Percentiles rank a stretch among this genome's conserved stretches.
Evolutionary conservation across 2,329 filamentous ascomycete genomes (phyloP).

Genomic region (Fusarium sp.): DNA sequence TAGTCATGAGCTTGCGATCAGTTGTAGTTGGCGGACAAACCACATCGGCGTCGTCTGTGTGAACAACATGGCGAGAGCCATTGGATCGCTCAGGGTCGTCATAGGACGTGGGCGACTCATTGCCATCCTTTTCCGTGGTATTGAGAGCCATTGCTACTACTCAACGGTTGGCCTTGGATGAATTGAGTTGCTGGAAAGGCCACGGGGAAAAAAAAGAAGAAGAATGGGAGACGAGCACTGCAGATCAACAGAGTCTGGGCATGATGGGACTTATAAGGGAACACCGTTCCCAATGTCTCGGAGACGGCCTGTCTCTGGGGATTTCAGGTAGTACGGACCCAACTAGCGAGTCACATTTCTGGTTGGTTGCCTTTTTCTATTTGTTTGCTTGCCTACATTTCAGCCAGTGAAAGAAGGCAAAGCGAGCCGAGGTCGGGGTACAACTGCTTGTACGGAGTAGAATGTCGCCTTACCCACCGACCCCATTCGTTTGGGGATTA

Average conservation of each 20-base stretch:
- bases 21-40: constrained; percentile 64
- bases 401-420: too few species aligned
- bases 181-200: constrained; percentile 6
- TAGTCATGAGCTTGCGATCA: constrained; percentile 71
- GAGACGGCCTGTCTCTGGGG: constrained; percentile 10
- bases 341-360: constrained; percentile 15
- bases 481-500: constrained; percentile 11
- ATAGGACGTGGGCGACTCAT: constrained; percentile 35
- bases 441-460: neutral
- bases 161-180: neutral
- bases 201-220: neutral
- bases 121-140: constrained; percentile 32
- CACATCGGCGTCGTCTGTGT: constrained; percentile 35
- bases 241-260: constrained; percentile 15
- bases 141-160: constrained; percentile 29
- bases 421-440: constrained; percentile 36
- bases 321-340: neutral
- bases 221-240: constrained; percentile 8
- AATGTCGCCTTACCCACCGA: constrained; percentile 14
- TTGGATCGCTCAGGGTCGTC: constrained; percentile 38
- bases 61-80: constrained; percentile 12
- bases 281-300: constrained; percentile 22
- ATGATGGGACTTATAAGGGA: constrained; percentile 22
- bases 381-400: too few species aligned
- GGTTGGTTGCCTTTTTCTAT: neutral